Conservation (phyloP, 257 asterid species). For the Solanum rostratum region DNA sequence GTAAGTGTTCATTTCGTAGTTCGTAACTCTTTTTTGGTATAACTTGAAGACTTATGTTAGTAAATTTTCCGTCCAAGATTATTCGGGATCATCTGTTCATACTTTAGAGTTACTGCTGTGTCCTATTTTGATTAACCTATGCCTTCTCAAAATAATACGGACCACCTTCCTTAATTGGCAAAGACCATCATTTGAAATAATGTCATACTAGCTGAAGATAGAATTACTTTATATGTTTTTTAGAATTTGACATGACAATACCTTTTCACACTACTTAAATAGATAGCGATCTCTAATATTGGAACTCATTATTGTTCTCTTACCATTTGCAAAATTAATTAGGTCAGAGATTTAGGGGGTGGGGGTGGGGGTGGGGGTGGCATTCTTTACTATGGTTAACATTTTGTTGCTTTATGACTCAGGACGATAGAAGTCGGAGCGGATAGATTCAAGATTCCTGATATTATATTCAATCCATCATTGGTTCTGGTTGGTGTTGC, state of each 20-base stretch:
- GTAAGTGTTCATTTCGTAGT: slow-evolving; percentile 39
- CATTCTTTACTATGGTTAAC: not conserved
- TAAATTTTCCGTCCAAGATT: not conserved
- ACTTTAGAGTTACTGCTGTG: not conserved
- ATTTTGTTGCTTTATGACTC: slow-evolving; percentile 1
- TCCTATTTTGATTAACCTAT: not conserved
- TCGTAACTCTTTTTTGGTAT: not conserved
- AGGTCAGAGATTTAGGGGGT: not conserved
- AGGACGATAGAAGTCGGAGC: slow-evolving; percentile 96
- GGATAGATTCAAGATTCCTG: slow-evolving; percentile 98
- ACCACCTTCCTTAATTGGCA: not conserved
- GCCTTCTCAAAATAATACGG: not conserved
- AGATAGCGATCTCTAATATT: not conserved
- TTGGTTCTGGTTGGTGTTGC: slow-evolving; percentile 56
- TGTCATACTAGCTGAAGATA: not conserved
- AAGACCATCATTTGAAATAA: not conserved
- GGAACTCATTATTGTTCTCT: not conserved
- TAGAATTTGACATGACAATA: not conserved
- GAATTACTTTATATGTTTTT: not conserved
- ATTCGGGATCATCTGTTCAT: not conserved
- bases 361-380: not conserved
- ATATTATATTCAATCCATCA: slow-evolving; percentile 84
- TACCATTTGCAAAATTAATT: not conserved
- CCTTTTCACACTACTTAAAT: not conserved
- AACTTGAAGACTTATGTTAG: not conserved